A percentile compares a stretch with the other conserved stretches of the same genome.
phyloP scores from a whole-genome alignment of 305 asterid genomes.

The Andrographis paniculata region DNA sequence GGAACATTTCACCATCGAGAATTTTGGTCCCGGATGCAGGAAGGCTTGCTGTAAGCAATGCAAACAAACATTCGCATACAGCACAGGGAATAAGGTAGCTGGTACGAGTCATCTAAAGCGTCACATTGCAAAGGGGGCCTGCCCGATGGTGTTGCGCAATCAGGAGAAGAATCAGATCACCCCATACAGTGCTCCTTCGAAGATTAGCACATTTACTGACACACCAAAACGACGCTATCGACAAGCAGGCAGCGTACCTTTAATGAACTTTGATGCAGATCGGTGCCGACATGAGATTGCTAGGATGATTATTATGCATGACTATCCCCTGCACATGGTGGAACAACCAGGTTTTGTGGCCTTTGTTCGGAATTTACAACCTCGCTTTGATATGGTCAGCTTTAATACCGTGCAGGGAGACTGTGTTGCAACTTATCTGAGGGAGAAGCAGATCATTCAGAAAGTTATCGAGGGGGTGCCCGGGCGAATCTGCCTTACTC shows the following conservation, averaged over 20 bases:
- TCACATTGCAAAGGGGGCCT: slow-evolving; percentile 85
- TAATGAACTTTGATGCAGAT: slow-evolving; percentile 64
- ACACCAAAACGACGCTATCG: slow-evolving; percentile 66
- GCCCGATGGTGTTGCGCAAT: slow-evolving; percentile 64
- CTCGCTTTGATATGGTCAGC: slow-evolving; percentile 84
- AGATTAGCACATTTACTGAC: slow-evolving; percentile 35
- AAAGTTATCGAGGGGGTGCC: slow-evolving; percentile 65
- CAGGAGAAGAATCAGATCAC: slow-evolving; percentile 45
- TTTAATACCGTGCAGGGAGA: slow-evolving; percentile 84
- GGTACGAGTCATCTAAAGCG: slow-evolving; percentile 99
- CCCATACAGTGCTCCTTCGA: slow-evolving; percentile 66
- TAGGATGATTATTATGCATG: slow-evolving; percentile 85
- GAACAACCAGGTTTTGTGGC: slow-evolving; percentile 88
- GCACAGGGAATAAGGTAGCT: slow-evolving; percentile 86
- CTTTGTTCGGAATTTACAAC: slow-evolving; percentile 75
- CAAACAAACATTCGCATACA: slow-evolving; percentile 91
- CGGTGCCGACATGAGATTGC: slow-evolving; percentile 79
- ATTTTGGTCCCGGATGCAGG: slow-evolving; percentile 55
- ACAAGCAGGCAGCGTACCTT: slow-evolving; percentile 47
- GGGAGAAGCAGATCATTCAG: slow-evolving; percentile 64
- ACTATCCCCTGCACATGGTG: slow-evolving; percentile 90
- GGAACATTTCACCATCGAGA: slow-evolving; percentile 94
- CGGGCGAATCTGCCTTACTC: slow-evolving; percentile 66
- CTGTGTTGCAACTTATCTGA: slow-evolving; percentile 71
- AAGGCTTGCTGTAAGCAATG: slow-evolving; percentile 91